Evolutionary conservation across 768 basidiomycete genomes (phyloP), one percentile per base, ranked within the genome.

Genomic region (Panellus pusillus): DNA sequence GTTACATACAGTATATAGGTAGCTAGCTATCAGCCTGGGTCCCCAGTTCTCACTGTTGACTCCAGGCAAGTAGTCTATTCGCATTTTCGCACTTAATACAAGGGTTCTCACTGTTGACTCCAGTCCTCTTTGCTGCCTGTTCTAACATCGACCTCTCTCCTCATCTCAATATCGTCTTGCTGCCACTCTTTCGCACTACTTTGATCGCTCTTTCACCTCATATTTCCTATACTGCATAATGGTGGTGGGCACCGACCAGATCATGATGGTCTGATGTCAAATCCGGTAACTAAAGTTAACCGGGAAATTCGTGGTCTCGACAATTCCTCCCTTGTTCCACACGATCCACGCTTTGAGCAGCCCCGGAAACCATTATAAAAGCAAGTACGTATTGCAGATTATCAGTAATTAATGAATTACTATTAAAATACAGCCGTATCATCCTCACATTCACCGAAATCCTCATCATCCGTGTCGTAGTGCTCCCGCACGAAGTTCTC

Each of bases 211-310:
- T n/a, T n/a, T n/a, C n/a, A n/a, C n/a, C n/a, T n/a, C n/a, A n/a
- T n/a, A n/a, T n/a, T n/a, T n/a, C n/a, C n/a, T n/a, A n/a, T n/a
- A n/a, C n/a, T n/a, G n/a, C n/a, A n/a, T n/a, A 40, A 32, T 52
- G 50, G 50, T 52, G 50, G 50, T 52, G 50, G 50, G 50, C 50
- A 52, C 43, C 50, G 50, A 52, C 35, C 50, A 43, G 28, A 45
- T 52, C 50, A 44, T 51, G 50, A 51, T 51, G 50, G 50, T 20
- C 43, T 51, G 50, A 51, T 51, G 50, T 35, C 17, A 37, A 17
- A 9, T 1, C 50, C 50, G 50, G 50, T 44, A 51, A 51, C 50
- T 51, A 42, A 51, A 51, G 19, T 50, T 50, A 42, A 50, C 48
- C 48, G 48, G 40, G 29, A 41, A 50, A 50, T 50, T 50, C 31